phyloP scores from a whole-genome alignment of 352 stramenopile species.

The Phytophthora ramorum region DNA sequence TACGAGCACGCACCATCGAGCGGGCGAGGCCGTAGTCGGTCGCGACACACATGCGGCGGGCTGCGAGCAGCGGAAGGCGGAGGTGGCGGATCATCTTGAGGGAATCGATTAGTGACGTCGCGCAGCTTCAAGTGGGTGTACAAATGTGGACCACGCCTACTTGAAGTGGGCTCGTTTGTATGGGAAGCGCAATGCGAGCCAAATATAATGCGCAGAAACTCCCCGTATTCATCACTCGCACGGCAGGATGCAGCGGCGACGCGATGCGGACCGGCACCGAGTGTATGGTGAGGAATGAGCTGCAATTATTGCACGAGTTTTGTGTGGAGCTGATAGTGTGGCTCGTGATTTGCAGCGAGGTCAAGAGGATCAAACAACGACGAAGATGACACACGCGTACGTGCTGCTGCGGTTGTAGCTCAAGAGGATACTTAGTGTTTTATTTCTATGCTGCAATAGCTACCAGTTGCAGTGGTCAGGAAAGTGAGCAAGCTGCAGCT shows the following conservation, averaged over 20 bases:
- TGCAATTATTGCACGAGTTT: neutral
- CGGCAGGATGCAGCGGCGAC: constrained; percentile 33
- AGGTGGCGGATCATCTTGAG: constrained; percentile 38
- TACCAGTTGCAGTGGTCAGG: constrained; percentile 12
- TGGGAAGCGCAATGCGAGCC: neutral
- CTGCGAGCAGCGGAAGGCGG: constrained; percentile 29
- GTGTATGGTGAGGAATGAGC: constrained; percentile 4
- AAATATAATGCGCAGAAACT: constrained; percentile 31
- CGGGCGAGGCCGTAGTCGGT: constrained; percentile 16
- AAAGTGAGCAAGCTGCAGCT: constrained; percentile 49
- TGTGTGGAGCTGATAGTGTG: constrained; percentile 7
- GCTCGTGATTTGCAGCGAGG: constrained; percentile 15
- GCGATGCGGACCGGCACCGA: constrained; percentile 9
- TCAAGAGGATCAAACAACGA: constrained; percentile 22
- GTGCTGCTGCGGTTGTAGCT: constrained; percentile 1
- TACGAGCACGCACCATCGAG: constrained; percentile 30
- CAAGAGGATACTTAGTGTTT: constrained; percentile 3
- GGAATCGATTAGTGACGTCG: constrained; percentile 15
- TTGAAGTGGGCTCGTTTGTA: constrained; percentile 39
- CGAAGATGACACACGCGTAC: constrained; percentile 22
- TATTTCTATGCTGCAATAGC: constrained; percentile 15
- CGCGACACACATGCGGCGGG: constrained; percentile 16
- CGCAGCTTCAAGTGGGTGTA: constrained; percentile 37
- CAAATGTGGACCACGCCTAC: constrained; percentile 31
- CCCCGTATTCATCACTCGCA: constrained; percentile 10